phyloP scores from a whole-genome alignment of 1,139 yeast genomes.

The Candida glucosophila region DNA sequence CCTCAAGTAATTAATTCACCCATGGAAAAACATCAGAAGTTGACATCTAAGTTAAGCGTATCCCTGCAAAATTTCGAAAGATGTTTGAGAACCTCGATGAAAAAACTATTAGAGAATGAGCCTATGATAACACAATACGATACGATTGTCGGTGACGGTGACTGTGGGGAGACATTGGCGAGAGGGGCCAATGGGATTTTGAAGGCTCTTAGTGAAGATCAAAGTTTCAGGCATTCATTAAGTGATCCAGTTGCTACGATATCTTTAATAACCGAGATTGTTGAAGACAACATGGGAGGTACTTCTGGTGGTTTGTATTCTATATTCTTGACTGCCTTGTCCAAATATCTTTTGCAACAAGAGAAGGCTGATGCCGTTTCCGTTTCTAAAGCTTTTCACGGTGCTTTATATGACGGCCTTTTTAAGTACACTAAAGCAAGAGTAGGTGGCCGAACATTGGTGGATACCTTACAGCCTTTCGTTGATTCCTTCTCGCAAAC shows the following conservation, averaged over 20 bases:
- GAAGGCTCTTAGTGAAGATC: constrained; percentile 37
- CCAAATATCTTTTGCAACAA: constrained; percentile 25
- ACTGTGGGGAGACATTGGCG: constrained; percentile 87
- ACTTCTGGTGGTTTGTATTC: constrained; percentile 93
- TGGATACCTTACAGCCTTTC: constrained; percentile 85
- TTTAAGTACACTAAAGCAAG: constrained; percentile 81
- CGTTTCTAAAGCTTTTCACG: constrained; percentile 22
- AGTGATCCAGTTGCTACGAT: constrained; percentile 42
- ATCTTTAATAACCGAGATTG: constrained; percentile 51
- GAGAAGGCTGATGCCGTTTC: constrained; percentile 22
- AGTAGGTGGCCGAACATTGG: constrained; percentile 80
- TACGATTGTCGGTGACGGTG: constrained; percentile 93
- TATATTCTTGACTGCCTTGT: constrained; percentile 51
- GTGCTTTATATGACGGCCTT: constrained; percentile 33
- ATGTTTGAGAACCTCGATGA: constrained; percentile 41
- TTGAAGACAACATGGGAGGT: constrained; percentile 92
- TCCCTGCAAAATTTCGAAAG: constrained; percentile 30
- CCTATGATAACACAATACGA: constrained; percentile 81
- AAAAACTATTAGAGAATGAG: constrained; percentile 46
- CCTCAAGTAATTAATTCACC: constrained; percentile 21
- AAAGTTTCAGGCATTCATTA: constrained; percentile 15
- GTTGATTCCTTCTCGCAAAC: constrained; percentile 49
- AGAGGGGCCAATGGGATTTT: constrained; percentile 72
- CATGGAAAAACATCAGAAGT: constrained; percentile 14
- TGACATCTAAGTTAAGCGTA: constrained; percentile 30